Evolutionary conservation across 345 rosid genomes (phyloP), one percentile per base, ranked within the genome.

Genomic region (Eucalyptus cloeziana): DNA sequence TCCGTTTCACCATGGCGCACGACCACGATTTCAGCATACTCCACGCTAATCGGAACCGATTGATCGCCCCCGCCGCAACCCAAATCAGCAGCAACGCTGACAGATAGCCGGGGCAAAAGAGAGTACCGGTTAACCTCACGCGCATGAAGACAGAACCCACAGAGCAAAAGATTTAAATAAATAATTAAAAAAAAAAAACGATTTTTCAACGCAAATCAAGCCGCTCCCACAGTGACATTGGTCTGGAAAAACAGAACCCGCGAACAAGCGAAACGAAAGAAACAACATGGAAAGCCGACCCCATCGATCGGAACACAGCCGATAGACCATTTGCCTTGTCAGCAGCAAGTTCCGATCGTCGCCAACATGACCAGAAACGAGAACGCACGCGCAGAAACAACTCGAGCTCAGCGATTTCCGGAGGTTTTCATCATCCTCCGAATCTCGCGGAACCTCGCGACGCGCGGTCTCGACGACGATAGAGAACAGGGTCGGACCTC

Each of bases 1-100:
- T 90, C 94, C 50, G 98, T 97, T 92, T 97, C 98, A 17, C 98
- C 98, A 47, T 96, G 98, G 87, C 98, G 98, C 30, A 96, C 94
- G 79, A 95, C 95, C 88, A 96, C 87, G 89, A 97, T 93, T 95
- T 95, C 99, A 79, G 96, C 88, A 90, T 88, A 96, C 76, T 86
- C 88, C 1, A 50, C 92, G 86, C 90, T 88, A 5, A 69, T 89
- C 37, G 91, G 93, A 86, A 97, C 93, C 91, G 50, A 71, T 49
- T 49, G 8, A 81, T 16, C 88, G 62, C 54, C 43, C 47, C 21
- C 27, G 43, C 52, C 43, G 40, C 86, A 79, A 51, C 22, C 60
- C 58, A 58, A n/a, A 62, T 45, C 56, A 56, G 43, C 45, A 37
- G 27, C 58, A 51, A 80, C 43, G 22, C 60, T 52, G 85, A 88